Evolutionary conservation across 2,329 filamentous ascomycete genomes (phyloP).

Genomic region (Penicillium palitans): DNA sequence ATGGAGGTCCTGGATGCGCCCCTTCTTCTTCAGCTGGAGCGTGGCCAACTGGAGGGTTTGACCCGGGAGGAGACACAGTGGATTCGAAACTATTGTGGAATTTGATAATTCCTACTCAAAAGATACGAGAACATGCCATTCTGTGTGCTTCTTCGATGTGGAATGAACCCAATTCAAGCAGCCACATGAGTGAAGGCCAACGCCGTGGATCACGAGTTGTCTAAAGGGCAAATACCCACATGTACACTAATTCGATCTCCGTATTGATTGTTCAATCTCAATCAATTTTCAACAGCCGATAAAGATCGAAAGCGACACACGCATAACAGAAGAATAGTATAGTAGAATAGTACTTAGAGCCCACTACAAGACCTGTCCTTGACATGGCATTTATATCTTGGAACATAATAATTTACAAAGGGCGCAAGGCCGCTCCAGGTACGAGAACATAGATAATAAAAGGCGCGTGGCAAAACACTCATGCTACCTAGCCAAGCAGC

Average conservation of each 20-base stretch:
- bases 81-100: neutral
- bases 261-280: neutral
- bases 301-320: neutral
- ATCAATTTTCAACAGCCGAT: neutral
- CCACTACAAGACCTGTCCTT: constrained; percentile 9
- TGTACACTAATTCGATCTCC: neutral
- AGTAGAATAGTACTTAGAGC: neutral
- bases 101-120: neutral
- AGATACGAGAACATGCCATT: neutral
- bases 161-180: neutral
- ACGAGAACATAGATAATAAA: constrained; percentile 16
- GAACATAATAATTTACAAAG: constrained; percentile 34
- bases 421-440: constrained; percentile 19
- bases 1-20: constrained; percentile 48
- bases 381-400: constrained; percentile 25
- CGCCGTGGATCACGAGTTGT: neutral
- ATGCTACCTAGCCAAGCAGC: constrained; percentile 60
- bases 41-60: constrained; percentile 45
- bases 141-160: neutral
- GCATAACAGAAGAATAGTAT: neutral
- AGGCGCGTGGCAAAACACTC: neutral
- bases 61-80: constrained; percentile 38
- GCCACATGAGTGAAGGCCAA: neutral
- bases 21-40: constrained; percentile 54
- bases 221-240: neutral